Conservation (phyloP, 1,284 basidiomycete species). For the Prillingera fragicola region DNA sequence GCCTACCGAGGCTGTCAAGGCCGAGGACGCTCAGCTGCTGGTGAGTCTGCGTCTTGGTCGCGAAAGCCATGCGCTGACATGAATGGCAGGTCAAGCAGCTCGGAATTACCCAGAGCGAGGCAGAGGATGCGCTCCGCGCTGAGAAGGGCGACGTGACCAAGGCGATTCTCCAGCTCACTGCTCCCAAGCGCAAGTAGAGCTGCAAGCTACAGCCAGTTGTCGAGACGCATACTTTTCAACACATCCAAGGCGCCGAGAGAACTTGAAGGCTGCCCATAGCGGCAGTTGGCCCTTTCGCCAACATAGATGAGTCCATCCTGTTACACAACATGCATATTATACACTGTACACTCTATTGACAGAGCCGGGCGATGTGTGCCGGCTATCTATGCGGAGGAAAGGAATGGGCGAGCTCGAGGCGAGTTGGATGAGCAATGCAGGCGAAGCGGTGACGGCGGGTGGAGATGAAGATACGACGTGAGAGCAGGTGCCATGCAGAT, state of each 20-base stretch:
- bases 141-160: slow-evolving; percentile 38
- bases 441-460: too few relatives aligned
- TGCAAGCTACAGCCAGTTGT: too few relatives aligned
- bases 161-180: slow-evolving; percentile 29
- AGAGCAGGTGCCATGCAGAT: too few relatives aligned
- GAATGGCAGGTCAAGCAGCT: slow-evolving; percentile 33
- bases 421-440: too few relatives aligned
- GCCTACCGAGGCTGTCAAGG: slow-evolving; percentile 19
- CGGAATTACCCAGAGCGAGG: slow-evolving; percentile 28
- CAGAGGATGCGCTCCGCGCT: slow-evolving; percentile 28
- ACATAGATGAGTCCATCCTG: too few relatives aligned
- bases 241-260: too few relatives aligned
- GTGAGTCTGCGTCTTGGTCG: slow-evolving; percentile 21
- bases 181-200: slow-evolving; percentile 21
- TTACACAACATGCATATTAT: slow-evolving; percentile 19
- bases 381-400: too few relatives aligned
- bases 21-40: slow-evolving; percentile 36
- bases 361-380: background rate
- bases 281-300: too few relatives aligned
- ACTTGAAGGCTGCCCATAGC: too few relatives aligned
- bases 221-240: too few relatives aligned
- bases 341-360: slow-evolving; percentile 10
- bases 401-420: too few relatives aligned
- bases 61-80: slow-evolving; percentile 3
- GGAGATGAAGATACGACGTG: too few relatives aligned